Percentiles rank a stretch among this genome's conserved stretches.
Conservation (phyloP, 768 basidiomycete species). For the Leccinum incarnatum region DNA sequence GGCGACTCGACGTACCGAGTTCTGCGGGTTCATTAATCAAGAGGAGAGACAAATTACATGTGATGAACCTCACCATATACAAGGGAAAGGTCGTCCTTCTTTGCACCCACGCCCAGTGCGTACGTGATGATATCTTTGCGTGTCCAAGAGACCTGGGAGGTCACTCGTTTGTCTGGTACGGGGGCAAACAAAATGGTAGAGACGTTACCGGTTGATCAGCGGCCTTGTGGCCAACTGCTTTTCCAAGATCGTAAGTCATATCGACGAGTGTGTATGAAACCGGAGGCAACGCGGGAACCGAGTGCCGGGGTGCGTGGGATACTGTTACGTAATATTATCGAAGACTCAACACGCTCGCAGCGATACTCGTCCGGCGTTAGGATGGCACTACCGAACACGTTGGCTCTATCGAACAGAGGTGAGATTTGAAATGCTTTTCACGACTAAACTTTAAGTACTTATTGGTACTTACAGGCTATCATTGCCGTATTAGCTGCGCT, state of each 20-base stretch:
- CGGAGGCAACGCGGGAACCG: neutral
- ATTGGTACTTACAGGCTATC: neutral
- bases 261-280: neutral
- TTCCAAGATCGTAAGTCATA: slow-evolving; percentile 59
- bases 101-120: slow-evolving; percentile 79
- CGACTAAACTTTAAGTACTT: neutral
- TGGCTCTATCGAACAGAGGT: neutral
- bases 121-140: slow-evolving; percentile 80
- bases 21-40: slow-evolving; percentile 33
- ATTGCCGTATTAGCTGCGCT: neutral
- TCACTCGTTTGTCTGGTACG: neutral
- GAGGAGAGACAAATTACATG: too few relatives aligned
- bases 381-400: neutral
- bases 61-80: slow-evolving; percentile 57
- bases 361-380: neutral
- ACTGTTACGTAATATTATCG: neutral
- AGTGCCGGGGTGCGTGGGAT: neutral
- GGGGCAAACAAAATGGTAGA: neutral
- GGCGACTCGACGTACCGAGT: slow-evolving; percentile 40
- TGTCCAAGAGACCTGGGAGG: slow-evolving; percentile 72
- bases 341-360: neutral
- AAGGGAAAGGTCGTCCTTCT: slow-evolving; percentile 64
- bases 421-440: neutral
- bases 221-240: slow-evolving; percentile 60
- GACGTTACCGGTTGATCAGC: slow-evolving; percentile 52